phyloP scores from a whole-genome alignment of 345 rosid species.

The Citrus inodora region DNA sequence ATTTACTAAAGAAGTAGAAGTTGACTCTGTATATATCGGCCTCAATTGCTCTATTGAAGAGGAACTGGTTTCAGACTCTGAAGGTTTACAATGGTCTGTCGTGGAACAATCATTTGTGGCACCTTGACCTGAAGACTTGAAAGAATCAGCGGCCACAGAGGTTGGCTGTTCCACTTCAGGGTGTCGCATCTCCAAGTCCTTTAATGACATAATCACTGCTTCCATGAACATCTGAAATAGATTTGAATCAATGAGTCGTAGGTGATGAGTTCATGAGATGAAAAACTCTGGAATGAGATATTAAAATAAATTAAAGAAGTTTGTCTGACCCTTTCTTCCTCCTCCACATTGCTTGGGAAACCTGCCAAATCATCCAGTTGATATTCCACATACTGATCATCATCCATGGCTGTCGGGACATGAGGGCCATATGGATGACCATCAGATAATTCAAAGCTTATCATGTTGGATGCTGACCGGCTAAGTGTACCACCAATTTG shows the following conservation, averaged over 20 bases:
- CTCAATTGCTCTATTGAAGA: constrained; percentile 22
- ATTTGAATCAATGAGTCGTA: constrained; percentile 3
- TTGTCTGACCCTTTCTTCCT: constrained; percentile 76
- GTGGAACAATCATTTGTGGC: constrained; percentile 19
- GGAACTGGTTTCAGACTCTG: constrained; percentile 40
- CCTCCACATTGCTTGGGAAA: constrained; percentile 68
- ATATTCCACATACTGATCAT: constrained; percentile 80
- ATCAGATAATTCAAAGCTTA: constrained; percentile 69
- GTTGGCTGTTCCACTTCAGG: constrained; percentile 26
- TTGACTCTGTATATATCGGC: constrained; percentile 28
- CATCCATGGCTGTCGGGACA: constrained; percentile 50
- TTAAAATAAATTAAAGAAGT: not conserved
- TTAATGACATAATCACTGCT: constrained; percentile 67
- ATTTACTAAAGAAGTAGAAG: constrained; percentile 24
- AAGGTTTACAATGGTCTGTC: constrained; percentile 22
- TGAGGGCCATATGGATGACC: constrained; percentile 63
- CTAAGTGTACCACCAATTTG: constrained; percentile 33
- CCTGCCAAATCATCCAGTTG: constrained; percentile 74
- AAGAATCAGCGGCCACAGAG: constrained; percentile 21
- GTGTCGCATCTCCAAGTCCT: constrained; percentile 46
- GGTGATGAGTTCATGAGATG: not conserved
- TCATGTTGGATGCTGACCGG: constrained; percentile 76
- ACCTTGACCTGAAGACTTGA: constrained; percentile 28
- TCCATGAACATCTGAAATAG: constrained; percentile 80
- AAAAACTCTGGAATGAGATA: not conserved